These are phyloP conservation scores for Lycium barbarum DNA, from an alignment of 257 asterid genomes.

Conservation along the genomic window DNA sequence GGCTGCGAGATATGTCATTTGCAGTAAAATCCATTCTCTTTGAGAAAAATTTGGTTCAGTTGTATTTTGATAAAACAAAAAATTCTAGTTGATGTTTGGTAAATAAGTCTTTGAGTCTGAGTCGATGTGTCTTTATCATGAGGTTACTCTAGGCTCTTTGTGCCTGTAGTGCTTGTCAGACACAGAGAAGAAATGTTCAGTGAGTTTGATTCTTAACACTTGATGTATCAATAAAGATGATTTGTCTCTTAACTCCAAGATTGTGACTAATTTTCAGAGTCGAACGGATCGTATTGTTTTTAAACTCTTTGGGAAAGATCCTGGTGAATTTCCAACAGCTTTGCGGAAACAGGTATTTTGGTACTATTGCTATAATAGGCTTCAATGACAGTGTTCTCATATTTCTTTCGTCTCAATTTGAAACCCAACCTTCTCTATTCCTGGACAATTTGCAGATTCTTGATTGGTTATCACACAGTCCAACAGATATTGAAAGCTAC, in stretches of 20 bases:
- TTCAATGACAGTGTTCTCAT: conserved; percentile 1
- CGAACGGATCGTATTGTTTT: conserved; percentile 85
- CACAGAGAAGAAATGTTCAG: neutral
- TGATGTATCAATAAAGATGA: conserved; percentile 17
- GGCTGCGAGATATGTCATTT: conserved; percentile 9
- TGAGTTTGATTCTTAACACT: conserved; percentile 9
- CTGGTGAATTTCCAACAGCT: conserved; percentile 84
- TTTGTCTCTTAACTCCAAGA: conserved; percentile 17
- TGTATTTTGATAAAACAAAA: neutral
- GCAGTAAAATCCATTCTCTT: neutral
- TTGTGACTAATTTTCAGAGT: conserved; percentile 56
- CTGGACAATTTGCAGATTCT: conserved; percentile 57
- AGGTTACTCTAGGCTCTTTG: conserved; percentile 23
- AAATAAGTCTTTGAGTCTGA: conserved; percentile 24
- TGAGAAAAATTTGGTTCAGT: neutral
- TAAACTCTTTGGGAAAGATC: conserved; percentile 95
- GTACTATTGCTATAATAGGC: conserved; percentile 3
- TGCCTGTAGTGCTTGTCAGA: conserved; percentile 6
- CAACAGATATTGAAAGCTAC: conserved; percentile 95
- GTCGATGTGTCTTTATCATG: neutral
- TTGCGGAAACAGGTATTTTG: conserved; percentile 69
- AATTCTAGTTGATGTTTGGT: neutral
- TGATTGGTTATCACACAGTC: conserved; percentile 87
- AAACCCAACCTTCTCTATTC: conserved; percentile 21
- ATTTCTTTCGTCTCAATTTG: neutral